Base-by-base conservation (phyloP, 2,329 filamentous ascomycete species). In the Exophiala phaeomuriformis region DNA sequence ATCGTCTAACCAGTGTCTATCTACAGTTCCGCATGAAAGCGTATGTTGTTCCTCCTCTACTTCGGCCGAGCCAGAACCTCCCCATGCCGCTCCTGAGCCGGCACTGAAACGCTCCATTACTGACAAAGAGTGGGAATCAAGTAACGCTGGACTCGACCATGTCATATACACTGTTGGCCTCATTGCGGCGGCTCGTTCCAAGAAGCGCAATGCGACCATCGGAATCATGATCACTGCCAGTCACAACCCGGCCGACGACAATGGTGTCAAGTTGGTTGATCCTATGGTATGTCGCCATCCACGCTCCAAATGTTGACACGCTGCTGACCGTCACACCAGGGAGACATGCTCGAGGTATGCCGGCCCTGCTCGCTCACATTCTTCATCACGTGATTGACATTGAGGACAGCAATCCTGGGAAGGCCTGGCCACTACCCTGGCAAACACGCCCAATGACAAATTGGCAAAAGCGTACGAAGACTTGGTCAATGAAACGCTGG, bases 191-290 rank as follows among this genome's bases (percentile, higher is more conserved):
- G 80, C 97, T 48, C 86, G 93, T 59, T 96, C 90, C 61, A 87
- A 89, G 68, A 94, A 93, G 73, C 82, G 94, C 64, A 85, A 85
- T 69, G 88, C 94, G 75, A 86, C 88, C 64, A 95, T 98, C 66
- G 93, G 93, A 66, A 85, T 98, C 63, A 95, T 95, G 90, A 87
- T 95, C 70, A 95, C 90, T 40, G 90, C 90, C 58, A 94, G 88
- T 66, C 90, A 95, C 77, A 95, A 95, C 72, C 88, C 88, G 12
- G 85, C 90, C 33, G 79, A 82, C 64, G 90, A 95, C 72, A 95
- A 95, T 70, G 90, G 90, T 48, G 86, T 95, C 69, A 95, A 95
- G 79, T 82, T 98, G 63, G 89, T 98, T 59, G 93, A 98, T 71
- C 93, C 93, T 8, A 86, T 95, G 84, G 81, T 83, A 66, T 44